Conservation (phyloP, 1,284 basidiomycete species). For the Fomitiporia mediterranea region DNA sequence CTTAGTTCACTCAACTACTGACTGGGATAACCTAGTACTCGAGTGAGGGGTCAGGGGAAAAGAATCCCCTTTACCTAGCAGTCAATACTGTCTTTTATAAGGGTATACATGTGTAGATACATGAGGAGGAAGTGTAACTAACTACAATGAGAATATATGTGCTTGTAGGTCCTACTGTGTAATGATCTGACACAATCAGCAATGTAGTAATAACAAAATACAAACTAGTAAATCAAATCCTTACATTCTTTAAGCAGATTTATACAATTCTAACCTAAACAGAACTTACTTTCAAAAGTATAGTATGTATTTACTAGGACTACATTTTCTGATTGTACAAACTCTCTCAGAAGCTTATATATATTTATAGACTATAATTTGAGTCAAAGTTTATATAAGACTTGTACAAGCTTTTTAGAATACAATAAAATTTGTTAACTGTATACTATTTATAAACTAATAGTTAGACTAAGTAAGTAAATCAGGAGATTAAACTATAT, state of each 20-base stretch:
- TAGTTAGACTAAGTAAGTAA: constrained; percentile 1
- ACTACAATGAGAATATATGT: no score
- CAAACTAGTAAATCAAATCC: no score
- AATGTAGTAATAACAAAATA: no score
- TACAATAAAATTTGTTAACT: constrained; percentile 7
- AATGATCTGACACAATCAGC: no score
- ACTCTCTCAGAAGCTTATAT: background rate
- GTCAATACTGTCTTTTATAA: no score
- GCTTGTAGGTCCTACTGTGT: no score
- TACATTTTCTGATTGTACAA: background rate
- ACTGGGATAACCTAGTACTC: no score
- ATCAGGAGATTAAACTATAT: constrained; percentile 9
- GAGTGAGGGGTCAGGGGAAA: no score
- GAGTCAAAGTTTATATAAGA: background rate
- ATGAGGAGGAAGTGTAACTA: no score
- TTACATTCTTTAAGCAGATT: background rate
- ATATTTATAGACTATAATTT: background rate
- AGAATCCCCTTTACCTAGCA: no score
- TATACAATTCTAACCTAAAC: background rate
- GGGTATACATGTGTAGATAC: no score
- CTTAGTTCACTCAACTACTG: no score
- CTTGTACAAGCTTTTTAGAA: background rate
- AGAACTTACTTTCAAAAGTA: background rate
- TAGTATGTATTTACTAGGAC: background rate
- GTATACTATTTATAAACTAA: constrained; percentile 32